Evolutionary conservation across 2,329 filamentous ascomycete genomes (phyloP), one percentile per base, ranked within the genome.

Genomic region (Phaeomoniella chlamydospora): DNA sequence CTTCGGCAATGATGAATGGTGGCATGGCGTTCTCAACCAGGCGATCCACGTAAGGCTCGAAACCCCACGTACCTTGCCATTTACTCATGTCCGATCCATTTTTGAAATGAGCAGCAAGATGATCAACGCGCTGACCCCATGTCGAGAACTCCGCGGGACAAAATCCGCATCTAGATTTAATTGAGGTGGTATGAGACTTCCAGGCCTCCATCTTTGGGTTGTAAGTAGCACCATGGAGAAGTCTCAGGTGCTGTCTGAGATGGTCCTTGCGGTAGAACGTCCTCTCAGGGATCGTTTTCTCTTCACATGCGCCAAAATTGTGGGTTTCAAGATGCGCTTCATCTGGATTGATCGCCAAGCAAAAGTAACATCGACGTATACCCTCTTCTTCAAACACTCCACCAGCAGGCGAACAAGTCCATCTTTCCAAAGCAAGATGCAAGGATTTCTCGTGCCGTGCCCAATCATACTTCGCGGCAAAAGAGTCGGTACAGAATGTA

Each of bases 191-290:
- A 17, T 63, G 59, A 5, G 59, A 59, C 47, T 70, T 70, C 70
- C 71, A 77, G 3, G 51, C 53, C 5, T 72, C 65, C 57, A 74
- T 71, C 29, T 42, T 39, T 16, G 54, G 53, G 4, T 56, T 43
- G 0, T 49, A 56, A 52, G 70, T 61, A 39, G 65, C 65, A 40
- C 62, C 64, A 43, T 73, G 70, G 52, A 72, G 65, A 16, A 72
- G 52, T n/a, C 67, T 61, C 26, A 74, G 48, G 48, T 74, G 70
- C 45, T 74, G 70, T 31, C 65, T 54, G 1, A 74, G 54, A 44
- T 74, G 70, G 41, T 74, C 70, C 49, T 74, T 74, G 6, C 70
- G 58, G 45, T 69, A 72, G 50, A 74, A 74, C 0, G 69, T 73
- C 22, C 73, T 62, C 38, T 74, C 68, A 32, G 72, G 66, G 1